These are phyloP conservation scores for Phaeomoniella chlamydospora DNA, from an alignment of 2,329 filamentous ascomycete genomes.

Conservation along the genomic window DNA sequence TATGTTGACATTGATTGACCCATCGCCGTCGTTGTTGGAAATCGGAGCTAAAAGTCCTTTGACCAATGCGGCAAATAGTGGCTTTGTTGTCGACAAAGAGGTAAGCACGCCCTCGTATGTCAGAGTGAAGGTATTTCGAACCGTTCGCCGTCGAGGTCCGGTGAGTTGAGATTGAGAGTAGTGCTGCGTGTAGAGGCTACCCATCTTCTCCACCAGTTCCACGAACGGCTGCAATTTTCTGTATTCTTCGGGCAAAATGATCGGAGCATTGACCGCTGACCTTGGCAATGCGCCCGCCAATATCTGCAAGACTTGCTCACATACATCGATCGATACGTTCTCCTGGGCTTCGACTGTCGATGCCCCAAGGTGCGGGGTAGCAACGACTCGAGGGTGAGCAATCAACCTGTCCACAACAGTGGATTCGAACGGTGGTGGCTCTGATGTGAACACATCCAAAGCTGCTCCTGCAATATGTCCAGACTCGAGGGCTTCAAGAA, in stretches of 20 bases:
- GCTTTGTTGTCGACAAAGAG: conserved; percentile 57
- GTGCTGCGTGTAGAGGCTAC: conserved; percentile 64
- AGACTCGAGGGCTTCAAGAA: conserved; percentile 54
- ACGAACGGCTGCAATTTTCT: conserved; percentile 65
- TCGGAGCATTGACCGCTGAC: conserved; percentile 64
- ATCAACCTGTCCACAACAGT: conserved; percentile 46
- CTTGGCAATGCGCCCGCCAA: conserved; percentile 59
- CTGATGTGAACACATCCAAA: conserved; percentile 65
- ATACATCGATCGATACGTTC: conserved; percentile 71
- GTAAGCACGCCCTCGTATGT: conserved; percentile 65
- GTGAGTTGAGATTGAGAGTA: conserved; percentile 28
- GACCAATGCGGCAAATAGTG: conserved; percentile 63
- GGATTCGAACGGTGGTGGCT: conserved; percentile 48
- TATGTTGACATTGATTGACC: conserved; percentile 74
- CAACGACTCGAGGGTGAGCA: conserved; percentile 56
- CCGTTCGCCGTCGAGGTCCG: conserved; percentile 21
- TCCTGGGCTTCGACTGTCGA: conserved; percentile 73
- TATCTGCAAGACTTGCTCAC: conserved; percentile 63
- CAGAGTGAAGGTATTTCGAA: conserved; percentile 58
- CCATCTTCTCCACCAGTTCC: conserved; percentile 63
- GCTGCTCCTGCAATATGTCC: conserved; percentile 64
- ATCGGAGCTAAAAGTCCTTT: conserved; percentile 62
- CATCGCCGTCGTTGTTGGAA: conserved; percentile 46
- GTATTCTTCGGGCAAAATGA: conserved; percentile 71
- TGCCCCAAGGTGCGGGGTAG: conserved; percentile 67